Evolutionary conservation across 2,329 filamentous ascomycete genomes (phyloP), one percentile per base, ranked within the genome.

Genomic region (Neonectria ditissima): DNA sequence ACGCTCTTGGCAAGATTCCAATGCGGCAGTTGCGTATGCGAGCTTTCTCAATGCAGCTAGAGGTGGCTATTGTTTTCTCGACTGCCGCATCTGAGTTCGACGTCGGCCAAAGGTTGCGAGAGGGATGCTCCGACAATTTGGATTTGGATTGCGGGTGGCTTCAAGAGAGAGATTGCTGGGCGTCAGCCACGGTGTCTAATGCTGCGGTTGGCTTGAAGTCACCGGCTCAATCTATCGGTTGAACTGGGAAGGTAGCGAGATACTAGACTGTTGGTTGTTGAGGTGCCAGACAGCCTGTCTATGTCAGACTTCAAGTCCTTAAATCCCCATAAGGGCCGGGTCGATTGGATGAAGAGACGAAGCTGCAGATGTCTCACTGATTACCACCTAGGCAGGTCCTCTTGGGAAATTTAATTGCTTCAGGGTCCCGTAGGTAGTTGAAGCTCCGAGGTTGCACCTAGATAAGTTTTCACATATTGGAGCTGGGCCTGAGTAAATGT

Each of bases 91-190:
- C 44, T 60, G 22, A 41, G 50, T 60, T 60, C 20, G 41, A 22
- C 30, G 30, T 60, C 18, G 41, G 26, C 26, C 44, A 52, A 62
- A 52, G 37, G 43, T 41, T 62, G n/a, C 22, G 39, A 20, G 55
- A 28, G 34, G 24, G 39, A 51, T 41, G 10, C 26, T 32, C 47
- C 11, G 41, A 48, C 34, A 14, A 24, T 20, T 20, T 37, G 24
- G 53, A 22, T 43, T 37, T 53, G 47, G 53, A 18, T 50, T 32
- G 47, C 53, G 53, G 53, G 45, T 47, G 53, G 53, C 52, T 62
- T 52, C 39, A 43, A 20, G 10, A 22, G 53, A 52, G 45, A 28
- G 44, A 24, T 60, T 32, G 28, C 13, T 30, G 43, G n/a, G 26
- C 41, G 28, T 18, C 50, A 54, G 47, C 45, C 45, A 11, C 14